Conservation (phyloP, 805 yeast species). For the Myxozyma udenii region DNA sequence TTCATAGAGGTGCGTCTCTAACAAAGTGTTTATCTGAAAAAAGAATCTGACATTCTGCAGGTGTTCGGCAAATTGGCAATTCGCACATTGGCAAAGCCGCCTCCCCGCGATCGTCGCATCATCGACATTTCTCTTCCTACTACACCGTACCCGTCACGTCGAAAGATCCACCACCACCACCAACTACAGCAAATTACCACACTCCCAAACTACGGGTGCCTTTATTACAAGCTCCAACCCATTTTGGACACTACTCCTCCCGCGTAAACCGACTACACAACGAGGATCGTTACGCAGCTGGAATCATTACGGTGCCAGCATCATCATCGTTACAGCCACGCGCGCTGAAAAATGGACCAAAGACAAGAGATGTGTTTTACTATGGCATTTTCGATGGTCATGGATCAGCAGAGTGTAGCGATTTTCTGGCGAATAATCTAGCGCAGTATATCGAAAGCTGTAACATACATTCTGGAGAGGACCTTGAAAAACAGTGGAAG, state of each 20-base stretch:
- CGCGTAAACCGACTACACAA: constrained; percentile 74
- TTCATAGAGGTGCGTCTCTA: too few relatives aligned
- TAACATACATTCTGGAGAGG: constrained; percentile 39
- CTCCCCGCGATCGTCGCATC: too few relatives aligned
- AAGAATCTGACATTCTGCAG: too few relatives aligned
- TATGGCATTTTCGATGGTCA: constrained; percentile 90
- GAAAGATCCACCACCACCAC: background rate
- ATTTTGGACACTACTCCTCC: constrained; percentile 74
- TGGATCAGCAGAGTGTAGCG: constrained; percentile 78
- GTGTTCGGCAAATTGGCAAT: too few relatives aligned
- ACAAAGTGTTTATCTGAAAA: too few relatives aligned
- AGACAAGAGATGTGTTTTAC: constrained; percentile 51
- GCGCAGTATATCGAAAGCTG: constrained; percentile 51
- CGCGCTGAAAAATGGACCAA: constrained; percentile 5
- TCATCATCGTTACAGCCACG: constrained; percentile 34
- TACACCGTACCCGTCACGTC: background rate
- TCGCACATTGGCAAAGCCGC: too few relatives aligned
- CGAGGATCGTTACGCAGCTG: constrained; percentile 76
- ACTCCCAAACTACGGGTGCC: constrained; percentile 45
- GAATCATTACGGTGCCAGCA: constrained; percentile 51
- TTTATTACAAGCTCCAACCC: constrained; percentile 61
- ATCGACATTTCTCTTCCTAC: background rate
- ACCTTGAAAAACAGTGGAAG: constrained; percentile 54
- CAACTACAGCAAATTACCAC: background rate
- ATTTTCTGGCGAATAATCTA: constrained; percentile 54